Base-by-base conservation (phyloP, 2,329 filamentous ascomycete species). In the Colletotrichum destructivum region DNA sequence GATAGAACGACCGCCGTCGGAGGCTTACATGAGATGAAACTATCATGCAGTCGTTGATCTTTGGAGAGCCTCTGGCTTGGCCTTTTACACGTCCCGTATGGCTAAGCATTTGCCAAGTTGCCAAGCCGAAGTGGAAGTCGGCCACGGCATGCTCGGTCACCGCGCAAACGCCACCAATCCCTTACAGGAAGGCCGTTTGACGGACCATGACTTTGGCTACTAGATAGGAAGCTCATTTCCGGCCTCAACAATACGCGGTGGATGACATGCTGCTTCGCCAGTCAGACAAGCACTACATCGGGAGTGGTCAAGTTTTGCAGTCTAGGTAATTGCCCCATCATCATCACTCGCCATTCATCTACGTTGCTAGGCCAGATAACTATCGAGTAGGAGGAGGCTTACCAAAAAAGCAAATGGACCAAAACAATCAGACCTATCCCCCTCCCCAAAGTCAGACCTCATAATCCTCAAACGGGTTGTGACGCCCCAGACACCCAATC, bases 61-160 rank as follows among this genome's bases (percentile, higher is more conserved):
- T 54, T 21, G 26, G 8, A 18, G 57, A 62, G 64, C 18, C 64
- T 62, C 57, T 38, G 44, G 21, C 64, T 68, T 68, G 57, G 46
- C 64, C 42, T 18, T 35, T 62, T 26, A 1, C 15, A 21, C 42
- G 2, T 35, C 23, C 51, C 16, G 11, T n/a, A 44, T 8, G 26
- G 12, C 23, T 35, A 59, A 68, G 64, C 69, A 59, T 62, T 68
- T 16, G 64, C 69, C 69, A 68, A 71, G 65, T 62, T 62, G 64
- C 69, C 64, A 59, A 69, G 64, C 35, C 12, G 56, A 31, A 60
- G 0, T 23, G 64, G 52, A 57, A 69, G 38, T 52, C 54, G 21
- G 44, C 3, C 15, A 59, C 47, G 56, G 23, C 23, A 38, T 52
- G 52, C 12, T 15, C 15, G 16, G 11, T n/a, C 23, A 26, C 42